Percentiles rank a stretch among this genome's conserved stretches.
Conservation (phyloP, 23 red algal genomes). For the Gracilaria domingensis region DNA sequence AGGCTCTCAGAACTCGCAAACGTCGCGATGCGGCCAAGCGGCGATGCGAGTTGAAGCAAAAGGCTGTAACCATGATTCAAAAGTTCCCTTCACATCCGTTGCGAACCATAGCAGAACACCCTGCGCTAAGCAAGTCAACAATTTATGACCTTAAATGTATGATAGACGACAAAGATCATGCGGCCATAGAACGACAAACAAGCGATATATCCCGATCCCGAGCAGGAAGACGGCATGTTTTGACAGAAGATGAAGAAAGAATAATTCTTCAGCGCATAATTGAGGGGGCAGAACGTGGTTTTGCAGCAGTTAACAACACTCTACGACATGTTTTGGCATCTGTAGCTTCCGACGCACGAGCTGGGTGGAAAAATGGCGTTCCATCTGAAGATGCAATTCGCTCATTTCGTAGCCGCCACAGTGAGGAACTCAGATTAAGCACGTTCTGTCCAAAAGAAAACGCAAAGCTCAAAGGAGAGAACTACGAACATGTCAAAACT, state of each 20-base stretch:
- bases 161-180: not conserved
- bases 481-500: constrained; percentile 24
- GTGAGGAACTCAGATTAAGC: not conserved
- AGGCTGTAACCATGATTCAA: not conserved
- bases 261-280: not conserved
- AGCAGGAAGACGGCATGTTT: not conserved
- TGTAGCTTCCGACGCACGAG: constrained; percentile 5
- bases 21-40: not conserved
- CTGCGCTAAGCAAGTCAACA: not conserved
- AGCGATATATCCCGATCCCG: not conserved
- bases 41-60: not conserved
- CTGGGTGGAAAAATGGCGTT: not conserved
- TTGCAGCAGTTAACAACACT: constrained; percentile 17
- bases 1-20: not conserved
- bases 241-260: constrained; percentile 24
- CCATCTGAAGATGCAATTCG: constrained; percentile 15
- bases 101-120: not conserved
- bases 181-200: not conserved
- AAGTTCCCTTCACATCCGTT: not conserved
- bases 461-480: constrained; percentile 18
- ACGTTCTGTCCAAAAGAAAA: constrained; percentile 8
- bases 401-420: not conserved
- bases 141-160: not conserved
- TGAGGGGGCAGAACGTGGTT: too few relatives aligned
- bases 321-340: not conserved